Percentiles rank a stretch among this genome's conserved stretches.
Evolutionary conservation across 495 filamentous ascomycete species (phyloP).

Genomic region (Neurospora sp.): DNA sequence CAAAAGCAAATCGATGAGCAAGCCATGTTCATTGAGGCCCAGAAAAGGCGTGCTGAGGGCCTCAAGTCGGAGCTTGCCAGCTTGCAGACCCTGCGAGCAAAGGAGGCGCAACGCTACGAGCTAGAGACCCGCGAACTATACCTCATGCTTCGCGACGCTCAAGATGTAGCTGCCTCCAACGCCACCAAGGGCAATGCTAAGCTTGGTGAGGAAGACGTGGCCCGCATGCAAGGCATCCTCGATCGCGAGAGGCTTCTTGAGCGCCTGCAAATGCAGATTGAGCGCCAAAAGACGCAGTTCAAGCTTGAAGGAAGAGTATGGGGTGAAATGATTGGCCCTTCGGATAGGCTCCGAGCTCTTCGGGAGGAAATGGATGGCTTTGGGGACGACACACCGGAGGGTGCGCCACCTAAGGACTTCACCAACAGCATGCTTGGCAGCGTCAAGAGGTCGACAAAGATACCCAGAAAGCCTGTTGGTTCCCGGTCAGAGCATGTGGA

Average conservation of each 20-base stretch:
- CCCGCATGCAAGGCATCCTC: slow-evolving; percentile 82
- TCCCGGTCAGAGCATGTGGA: slow-evolving; percentile 28
- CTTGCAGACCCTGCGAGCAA: slow-evolving; percentile 72
- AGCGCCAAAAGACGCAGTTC: slow-evolving; percentile 94
- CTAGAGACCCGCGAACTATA: slow-evolving; percentile 93
- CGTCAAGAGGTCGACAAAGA: slow-evolving; percentile 41
- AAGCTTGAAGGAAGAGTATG: slow-evolving; percentile 94
- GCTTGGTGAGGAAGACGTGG: slow-evolving; percentile 51
- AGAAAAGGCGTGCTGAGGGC: slow-evolving; percentile 72
- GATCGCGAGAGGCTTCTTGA: slow-evolving; percentile 88
- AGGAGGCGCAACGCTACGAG: slow-evolving; percentile 91
- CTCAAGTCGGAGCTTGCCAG: slow-evolving; percentile 84
- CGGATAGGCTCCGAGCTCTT: slow-evolving; percentile 81
- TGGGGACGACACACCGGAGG: slow-evolving; percentile 19
- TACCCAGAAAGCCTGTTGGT: slow-evolving; percentile 42
- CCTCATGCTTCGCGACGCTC: slow-evolving; percentile 95
- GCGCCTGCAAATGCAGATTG: slow-evolving; percentile 84
- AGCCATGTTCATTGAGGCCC: slow-evolving; percentile 76
- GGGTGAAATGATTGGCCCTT: slow-evolving; percentile 73
- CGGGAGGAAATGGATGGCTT: slow-evolving; percentile 88
- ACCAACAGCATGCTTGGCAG: slow-evolving; percentile 55
- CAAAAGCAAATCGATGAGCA: slow-evolving; percentile 93
- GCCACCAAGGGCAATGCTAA: slow-evolving; percentile 59
- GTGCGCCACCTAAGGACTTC: slow-evolving; percentile 24
- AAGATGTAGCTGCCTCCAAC: slow-evolving; percentile 84